These are phyloP conservation scores for Aureobasidium sp. DNA, from an alignment of 2,329 filamentous ascomycete species.

Conservation along the genomic window DNA sequence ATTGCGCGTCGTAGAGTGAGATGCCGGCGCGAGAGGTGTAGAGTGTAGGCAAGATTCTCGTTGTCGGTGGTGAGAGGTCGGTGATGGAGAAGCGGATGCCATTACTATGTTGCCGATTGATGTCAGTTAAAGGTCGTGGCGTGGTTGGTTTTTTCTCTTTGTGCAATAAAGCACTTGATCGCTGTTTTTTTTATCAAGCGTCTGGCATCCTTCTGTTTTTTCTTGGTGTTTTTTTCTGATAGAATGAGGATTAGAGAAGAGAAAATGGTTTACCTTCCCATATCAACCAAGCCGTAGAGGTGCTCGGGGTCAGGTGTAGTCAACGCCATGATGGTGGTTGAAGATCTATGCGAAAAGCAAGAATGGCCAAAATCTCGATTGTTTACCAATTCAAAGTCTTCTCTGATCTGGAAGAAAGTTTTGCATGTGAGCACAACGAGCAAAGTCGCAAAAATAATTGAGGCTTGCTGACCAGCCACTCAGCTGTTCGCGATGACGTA, in stretches of 20 bases:
- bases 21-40: slow-evolving; percentile 74
- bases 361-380: background rate
- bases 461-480: slow-evolving; percentile 3
- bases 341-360: background rate
- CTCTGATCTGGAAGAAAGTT: background rate
- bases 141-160: background rate
- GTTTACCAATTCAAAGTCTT: background rate
- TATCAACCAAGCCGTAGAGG: slow-evolving; percentile 17
- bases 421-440: background rate
- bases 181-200: too few relatives aligned
- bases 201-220: background rate
- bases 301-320: slow-evolving; percentile 3
- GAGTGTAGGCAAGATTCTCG: slow-evolving; percentile 68
- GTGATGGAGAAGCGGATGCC: slow-evolving; percentile 90
- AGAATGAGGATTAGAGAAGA: background rate
- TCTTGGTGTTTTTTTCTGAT: background rate
- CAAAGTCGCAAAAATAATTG: background rate
- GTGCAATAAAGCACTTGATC: background rate
- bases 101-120: slow-evolving; percentile 48
- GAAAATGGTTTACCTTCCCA: slow-evolving; percentile 16
- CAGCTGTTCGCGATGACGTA: background rate
- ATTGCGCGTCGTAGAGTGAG: slow-evolving; percentile 77
- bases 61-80: slow-evolving; percentile 62
- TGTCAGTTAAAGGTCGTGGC: background rate
- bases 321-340: background rate